Base-by-base conservation (phyloP, 2,329 filamentous ascomycete species). In the Metarhizium anisopliae region DNA sequence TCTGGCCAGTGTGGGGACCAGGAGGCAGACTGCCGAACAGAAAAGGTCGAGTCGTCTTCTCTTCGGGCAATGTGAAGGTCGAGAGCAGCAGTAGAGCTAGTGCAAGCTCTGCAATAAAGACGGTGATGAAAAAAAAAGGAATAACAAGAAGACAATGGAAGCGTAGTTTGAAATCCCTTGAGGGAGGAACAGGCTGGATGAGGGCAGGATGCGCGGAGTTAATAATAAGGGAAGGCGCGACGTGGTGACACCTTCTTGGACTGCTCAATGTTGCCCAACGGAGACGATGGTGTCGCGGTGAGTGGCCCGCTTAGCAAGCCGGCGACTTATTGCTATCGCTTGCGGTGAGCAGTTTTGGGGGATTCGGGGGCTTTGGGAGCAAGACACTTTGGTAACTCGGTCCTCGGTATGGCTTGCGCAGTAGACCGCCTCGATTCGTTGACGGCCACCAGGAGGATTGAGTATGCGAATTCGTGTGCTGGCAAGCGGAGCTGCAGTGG, bases 221-320 rank as follows among this genome's bases (percentile, higher is more conserved):
- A 35, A 20, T 38, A 51, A 51, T 18, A 53, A 45, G 36, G 51
- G 51, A 30, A 53, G 40, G 51, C 38, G 51, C 51, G 51, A 47
- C 38, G 29, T 20, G 51, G 51, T 42, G 25, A 38, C 51, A 47
- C 51, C 14, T 53, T 53, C 16, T 32, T 14, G 47, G 30, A 52
- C 7, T 35, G 47, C 35, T 38, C 38, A 16, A 40, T 20, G 40
- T 45, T 32, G 43, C 51, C 38, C 51, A 45, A 45, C 20, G 11
- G 2, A 52, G 38, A 52, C 4, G 6, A 36, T 29, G 51, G 6
- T 11, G 20, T 8, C 25, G 38, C 6, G 18, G 51, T 16, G 8
- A 49, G 14, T 30, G 18, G 14, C n/a, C 20, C 18, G 42, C 8
- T 18, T 45, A 20, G 38, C 38, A 40, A 11, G 38, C 38, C 11